Evolutionary conservation across 23 red algal genomes (phyloP).

Genomic region (Rhodosorus marinus): DNA sequence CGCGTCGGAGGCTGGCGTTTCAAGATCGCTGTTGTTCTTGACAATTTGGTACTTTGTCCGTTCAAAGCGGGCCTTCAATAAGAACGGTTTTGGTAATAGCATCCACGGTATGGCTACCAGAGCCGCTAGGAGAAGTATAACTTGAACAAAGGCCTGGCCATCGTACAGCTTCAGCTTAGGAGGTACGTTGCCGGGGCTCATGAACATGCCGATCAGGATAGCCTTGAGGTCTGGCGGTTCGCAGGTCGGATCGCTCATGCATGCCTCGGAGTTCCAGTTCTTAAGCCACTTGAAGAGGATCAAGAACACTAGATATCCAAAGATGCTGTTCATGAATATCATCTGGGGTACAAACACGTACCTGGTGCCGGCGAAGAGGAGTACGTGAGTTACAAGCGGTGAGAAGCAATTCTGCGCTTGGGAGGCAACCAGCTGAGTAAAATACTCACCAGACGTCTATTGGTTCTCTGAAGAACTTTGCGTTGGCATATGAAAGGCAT

Average conservation of each 20-base stretch:
- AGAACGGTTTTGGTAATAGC: constrained; percentile 82
- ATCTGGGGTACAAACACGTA: constrained; percentile 96
- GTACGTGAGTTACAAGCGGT: too few species aligned
- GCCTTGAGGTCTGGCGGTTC: constrained; percentile 68
- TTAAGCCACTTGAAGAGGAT: constrained; percentile 78
- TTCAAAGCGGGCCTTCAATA: constrained; percentile 33
- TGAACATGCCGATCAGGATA: constrained; percentile 85
- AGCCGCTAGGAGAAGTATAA: constrained; percentile 35
- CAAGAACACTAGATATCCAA: constrained; percentile 71
- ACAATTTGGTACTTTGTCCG: too few species aligned
- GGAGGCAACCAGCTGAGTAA: too few species aligned
- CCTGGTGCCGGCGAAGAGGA: too few species aligned
- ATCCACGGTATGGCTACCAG: constrained; percentile 79
- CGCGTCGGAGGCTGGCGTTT: constrained; percentile 3
- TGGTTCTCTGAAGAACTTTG: constrained; percentile 21
- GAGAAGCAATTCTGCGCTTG: too few species aligned
- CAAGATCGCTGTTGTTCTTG: neutral
- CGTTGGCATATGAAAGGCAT: constrained; percentile 72
- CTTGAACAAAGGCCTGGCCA: constrained; percentile 41
- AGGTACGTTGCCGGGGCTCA: constrained; percentile 56
- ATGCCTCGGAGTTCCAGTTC: constrained; percentile 62
- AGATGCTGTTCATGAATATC: constrained; percentile 79
- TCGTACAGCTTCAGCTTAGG: constrained; percentile 29
- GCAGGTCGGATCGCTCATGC: constrained; percentile 42
- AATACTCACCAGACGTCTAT: constrained; percentile 92